A percentile compares a stretch with the other conserved stretches of the same genome.
Conservation (phyloP, 2,329 filamentous ascomycete species). For the Capronia americana region DNA sequence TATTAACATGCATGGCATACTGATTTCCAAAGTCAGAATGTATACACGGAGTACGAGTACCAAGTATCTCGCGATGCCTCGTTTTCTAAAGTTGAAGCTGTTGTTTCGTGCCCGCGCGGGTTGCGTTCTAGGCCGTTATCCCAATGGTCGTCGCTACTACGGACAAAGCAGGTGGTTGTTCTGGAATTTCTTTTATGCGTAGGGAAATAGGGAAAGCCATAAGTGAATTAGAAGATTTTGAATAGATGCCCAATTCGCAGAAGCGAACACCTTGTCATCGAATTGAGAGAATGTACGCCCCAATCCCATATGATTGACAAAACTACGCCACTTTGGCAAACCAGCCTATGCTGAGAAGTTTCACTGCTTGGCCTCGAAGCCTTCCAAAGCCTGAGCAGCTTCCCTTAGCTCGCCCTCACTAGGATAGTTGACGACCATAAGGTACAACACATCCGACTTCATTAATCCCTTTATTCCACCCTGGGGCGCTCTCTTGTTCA, state of each 20-base stretch:
- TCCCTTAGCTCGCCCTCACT: constrained; percentile 19
- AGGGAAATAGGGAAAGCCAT: too few species aligned
- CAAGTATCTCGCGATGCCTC: too few species aligned
- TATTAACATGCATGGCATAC: too few species aligned
- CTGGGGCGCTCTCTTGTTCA: constrained; percentile 14
- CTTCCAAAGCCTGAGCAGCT: constrained; percentile 5
- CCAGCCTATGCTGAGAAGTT: too few species aligned
- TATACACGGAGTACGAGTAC: too few species aligned
- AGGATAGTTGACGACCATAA: constrained; percentile 29
- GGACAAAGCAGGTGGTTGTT: neutral
- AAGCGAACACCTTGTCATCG: neutral
- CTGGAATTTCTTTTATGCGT: neutral
- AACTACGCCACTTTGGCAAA: neutral
- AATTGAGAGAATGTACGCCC: neutral
- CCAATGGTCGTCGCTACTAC: too few species aligned
- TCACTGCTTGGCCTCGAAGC: neutral
- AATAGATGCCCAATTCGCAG: neutral
- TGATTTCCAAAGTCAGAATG: too few species aligned
- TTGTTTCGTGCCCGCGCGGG: too few species aligned
- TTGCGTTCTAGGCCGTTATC: too few species aligned
- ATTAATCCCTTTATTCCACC: constrained; percentile 24
- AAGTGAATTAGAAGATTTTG: neutral
- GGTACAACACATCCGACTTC: constrained; percentile 24
- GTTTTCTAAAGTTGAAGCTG: too few species aligned
- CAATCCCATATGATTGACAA: neutral